phyloP scores from a whole-genome alignment of 2,329 filamentous ascomycete species.

The Colletotrichum echinochloae region DNA sequence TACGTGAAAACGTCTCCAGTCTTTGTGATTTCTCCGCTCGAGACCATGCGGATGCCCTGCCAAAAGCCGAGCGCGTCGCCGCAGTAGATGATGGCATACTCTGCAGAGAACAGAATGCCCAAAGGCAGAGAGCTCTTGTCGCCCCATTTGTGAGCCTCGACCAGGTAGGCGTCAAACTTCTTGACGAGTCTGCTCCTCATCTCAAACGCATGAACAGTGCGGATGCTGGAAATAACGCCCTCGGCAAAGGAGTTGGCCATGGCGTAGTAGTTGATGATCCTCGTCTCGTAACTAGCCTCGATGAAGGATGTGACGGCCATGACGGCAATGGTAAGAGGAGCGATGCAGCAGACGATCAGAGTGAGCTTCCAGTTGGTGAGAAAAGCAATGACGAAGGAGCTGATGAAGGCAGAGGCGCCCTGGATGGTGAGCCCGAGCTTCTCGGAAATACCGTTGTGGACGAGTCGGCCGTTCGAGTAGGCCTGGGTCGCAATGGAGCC shows the following conservation, averaged over 20 bases:
- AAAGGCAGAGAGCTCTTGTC: neutral
- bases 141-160: neutral
- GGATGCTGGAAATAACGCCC: neutral
- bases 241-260: neutral
- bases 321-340: neutral
- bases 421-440: slow-evolving; percentile 55
- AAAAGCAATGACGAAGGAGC: slow-evolving; percentile 48
- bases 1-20: neutral
- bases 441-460: slow-evolving; percentile 55
- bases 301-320: neutral
- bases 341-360: neutral
- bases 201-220: neutral
- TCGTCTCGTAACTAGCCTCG: neutral
- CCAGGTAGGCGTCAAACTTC: neutral
- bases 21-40: neutral
- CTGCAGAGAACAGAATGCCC: neutral
- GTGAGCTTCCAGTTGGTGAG: neutral
- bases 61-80: neutral
- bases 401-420: slow-evolving; percentile 51
- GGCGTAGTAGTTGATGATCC: neutral
- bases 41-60: neutral
- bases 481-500: slow-evolving; percentile 54
- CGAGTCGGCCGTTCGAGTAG: slow-evolving; percentile 57
- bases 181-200: neutral
- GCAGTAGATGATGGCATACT: neutral